These are phyloP conservation scores for Ceratobasidium sp. DNA, from an alignment of 1,284 basidiomycete genomes.

Conservation along the genomic window DNA sequence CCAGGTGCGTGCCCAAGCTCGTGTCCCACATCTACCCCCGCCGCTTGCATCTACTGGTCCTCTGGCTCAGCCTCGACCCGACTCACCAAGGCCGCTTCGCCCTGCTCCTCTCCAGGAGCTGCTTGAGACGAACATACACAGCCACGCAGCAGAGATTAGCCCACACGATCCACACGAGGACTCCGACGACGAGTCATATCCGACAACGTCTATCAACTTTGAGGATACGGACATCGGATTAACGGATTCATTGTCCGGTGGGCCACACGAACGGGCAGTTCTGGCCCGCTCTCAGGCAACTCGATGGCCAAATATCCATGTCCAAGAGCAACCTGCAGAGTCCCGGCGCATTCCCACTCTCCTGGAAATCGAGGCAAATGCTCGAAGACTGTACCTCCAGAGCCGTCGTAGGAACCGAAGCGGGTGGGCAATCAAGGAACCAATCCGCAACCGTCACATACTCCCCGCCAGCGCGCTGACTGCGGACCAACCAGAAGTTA, in stretches of 20 bases:
- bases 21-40: constrained; percentile 1
- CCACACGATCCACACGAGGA: not conserved
- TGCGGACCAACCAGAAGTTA: not conserved
- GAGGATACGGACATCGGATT: constrained; percentile 1
- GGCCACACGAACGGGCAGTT: not conserved
- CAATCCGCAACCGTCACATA: not conserved
- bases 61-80: not conserved
- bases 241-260: not conserved
- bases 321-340: not conserved
- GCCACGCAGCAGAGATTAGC: not conserved
- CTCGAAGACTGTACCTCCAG: not conserved
- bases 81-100: not conserved
- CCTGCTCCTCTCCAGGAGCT: constrained; percentile 4
- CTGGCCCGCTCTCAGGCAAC: not conserved
- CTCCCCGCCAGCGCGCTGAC: not conserved
- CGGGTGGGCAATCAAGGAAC: not conserved
- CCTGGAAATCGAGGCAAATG: not conserved
- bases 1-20: not conserved
- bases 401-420: not conserved
- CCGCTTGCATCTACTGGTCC: not conserved
- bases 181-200: not conserved
- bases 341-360: not conserved
- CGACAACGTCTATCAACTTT: not conserved
- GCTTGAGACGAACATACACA: not conserved
- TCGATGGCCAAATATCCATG: not conserved